A percentile compares a stretch with the other conserved stretches of the same genome.
Evolutionary conservation across 2,329 filamentous ascomycete species (phyloP).

Genomic region (Rosellinia necatrix): DNA sequence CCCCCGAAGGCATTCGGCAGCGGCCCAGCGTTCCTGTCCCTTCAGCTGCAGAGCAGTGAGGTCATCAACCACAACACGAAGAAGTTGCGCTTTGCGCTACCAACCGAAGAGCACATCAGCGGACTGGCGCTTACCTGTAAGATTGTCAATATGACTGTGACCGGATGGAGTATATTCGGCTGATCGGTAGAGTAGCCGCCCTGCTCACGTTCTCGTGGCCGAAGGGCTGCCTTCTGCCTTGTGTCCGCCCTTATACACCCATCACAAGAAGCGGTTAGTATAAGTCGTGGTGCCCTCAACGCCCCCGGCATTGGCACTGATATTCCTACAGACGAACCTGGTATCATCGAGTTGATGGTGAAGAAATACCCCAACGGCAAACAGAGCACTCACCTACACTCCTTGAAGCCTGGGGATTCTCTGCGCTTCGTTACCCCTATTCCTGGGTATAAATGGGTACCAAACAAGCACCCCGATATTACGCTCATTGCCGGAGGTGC

Average conservation of each 20-base stretch:
- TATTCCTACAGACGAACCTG: constrained; percentile 53
- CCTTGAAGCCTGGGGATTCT: constrained; percentile 63
- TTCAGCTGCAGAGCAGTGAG: constrained; percentile 57
- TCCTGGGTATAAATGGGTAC: constrained; percentile 58
- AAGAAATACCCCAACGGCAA: constrained; percentile 71
- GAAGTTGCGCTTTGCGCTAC: constrained; percentile 59
- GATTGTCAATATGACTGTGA: constrained; percentile 10
- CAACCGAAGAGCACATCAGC: constrained; percentile 50
- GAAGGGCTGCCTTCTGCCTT: constrained; percentile 60
- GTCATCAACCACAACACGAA: constrained; percentile 64
- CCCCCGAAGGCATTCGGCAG: constrained; percentile 41
- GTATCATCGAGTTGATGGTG: constrained; percentile 66
- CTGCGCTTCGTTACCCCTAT: constrained; percentile 63
- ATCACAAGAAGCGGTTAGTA: constrained; percentile 55
- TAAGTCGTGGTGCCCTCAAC: background rate
- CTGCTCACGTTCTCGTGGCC: constrained; percentile 66
- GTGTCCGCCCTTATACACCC: constrained; percentile 69
- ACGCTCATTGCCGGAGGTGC: constrained; percentile 72
- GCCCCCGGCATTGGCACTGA: background rate
- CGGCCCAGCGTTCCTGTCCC: constrained; percentile 49
- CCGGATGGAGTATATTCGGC: background rate
- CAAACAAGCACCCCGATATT: constrained; percentile 56
- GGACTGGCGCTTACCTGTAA: constrained; percentile 57
- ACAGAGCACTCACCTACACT: constrained; percentile 69
- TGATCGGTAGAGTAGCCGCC: constrained; percentile 46